Evolutionary conservation across 345 rosid genomes (phyloP).

Genomic region (Jatropha curcas): DNA sequence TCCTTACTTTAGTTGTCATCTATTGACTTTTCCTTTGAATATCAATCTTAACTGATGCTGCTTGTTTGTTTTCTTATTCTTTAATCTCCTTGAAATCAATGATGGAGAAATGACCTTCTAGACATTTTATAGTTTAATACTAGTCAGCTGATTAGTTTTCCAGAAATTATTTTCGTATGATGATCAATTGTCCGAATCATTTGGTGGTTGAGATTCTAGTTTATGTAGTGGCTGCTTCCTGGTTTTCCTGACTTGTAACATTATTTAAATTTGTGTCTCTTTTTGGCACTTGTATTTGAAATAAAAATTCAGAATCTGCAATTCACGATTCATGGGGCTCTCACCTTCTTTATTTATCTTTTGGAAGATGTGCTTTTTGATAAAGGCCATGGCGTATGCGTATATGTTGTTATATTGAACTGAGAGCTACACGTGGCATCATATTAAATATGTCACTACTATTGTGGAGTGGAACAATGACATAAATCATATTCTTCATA

Average conservation of each 20-base stretch:
- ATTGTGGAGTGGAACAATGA: too few species aligned
- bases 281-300: too few species aligned
- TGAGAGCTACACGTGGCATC: neutral
- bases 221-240: too few species aligned
- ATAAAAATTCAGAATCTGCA: too few species aligned
- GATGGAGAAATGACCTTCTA: constrained; percentile 11
- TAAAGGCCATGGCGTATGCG: neutral
- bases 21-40: constrained; percentile 1
- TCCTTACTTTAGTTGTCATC: neutral
- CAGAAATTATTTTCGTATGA: neutral
- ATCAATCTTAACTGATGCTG: constrained; percentile 4
- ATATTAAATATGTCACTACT: neutral
- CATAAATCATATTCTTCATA: neutral
- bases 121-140: neutral
- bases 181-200: neutral
- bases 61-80: neutral
- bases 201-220: neutral
- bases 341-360: neutral
- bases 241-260: too few species aligned
- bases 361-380: neutral
- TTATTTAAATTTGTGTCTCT: too few species aligned
- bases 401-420: neutral
- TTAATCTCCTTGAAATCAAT: neutral
- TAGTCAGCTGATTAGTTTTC: neutral
- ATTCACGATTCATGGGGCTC: neutral